phyloP scores from a whole-genome alignment of 2,329 filamentous ascomycete genomes.

The Penicillium sp. region DNA sequence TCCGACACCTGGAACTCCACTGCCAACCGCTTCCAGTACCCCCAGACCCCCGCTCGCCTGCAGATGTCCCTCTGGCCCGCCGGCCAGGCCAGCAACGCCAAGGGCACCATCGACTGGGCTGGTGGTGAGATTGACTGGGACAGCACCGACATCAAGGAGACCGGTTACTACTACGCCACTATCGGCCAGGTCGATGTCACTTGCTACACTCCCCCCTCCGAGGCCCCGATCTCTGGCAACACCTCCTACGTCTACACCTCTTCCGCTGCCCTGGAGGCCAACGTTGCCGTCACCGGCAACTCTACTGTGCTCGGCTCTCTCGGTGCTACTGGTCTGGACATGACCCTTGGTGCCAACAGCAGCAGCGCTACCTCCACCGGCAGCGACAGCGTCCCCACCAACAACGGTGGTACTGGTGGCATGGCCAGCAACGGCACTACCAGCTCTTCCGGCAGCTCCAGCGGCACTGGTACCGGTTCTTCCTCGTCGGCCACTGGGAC shows the following conservation, averaged over 20 bases:
- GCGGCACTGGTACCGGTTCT: constrained; percentile 30
- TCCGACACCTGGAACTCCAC: constrained; percentile 84
- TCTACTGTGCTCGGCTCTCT: constrained; percentile 76
- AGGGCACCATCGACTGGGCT: constrained; percentile 89
- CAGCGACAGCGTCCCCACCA: constrained; percentile 36
- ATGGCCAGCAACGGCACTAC: constrained; percentile 27
- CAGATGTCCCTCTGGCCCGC: constrained; percentile 97
- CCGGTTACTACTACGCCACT: constrained; percentile 86
- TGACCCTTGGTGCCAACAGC: constrained; percentile 43
- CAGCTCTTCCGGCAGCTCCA: constrained; percentile 20
- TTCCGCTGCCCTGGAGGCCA: constrained; percentile 68
- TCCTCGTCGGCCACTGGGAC: constrained; percentile 21
- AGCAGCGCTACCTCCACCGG: constrained; percentile 32
- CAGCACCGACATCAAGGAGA: constrained; percentile 72
- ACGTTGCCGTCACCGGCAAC: constrained; percentile 74
- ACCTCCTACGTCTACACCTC: constrained; percentile 76
- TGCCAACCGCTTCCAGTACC: constrained; percentile 78
- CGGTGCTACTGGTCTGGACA: constrained; percentile 77
- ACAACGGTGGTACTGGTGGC: constrained; percentile 23
- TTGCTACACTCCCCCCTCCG: constrained; percentile 82
- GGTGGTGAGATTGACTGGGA: constrained; percentile 90
- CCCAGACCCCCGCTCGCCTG: constrained; percentile 86
- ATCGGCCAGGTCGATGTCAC: constrained; percentile 77
- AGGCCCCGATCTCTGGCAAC: constrained; percentile 60
- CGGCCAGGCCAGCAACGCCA: constrained; percentile 73